These are phyloP conservation scores for Pythium folliculosum DNA, from an alignment of 352 stramenopile species.

Conservation along the genomic window DNA sequence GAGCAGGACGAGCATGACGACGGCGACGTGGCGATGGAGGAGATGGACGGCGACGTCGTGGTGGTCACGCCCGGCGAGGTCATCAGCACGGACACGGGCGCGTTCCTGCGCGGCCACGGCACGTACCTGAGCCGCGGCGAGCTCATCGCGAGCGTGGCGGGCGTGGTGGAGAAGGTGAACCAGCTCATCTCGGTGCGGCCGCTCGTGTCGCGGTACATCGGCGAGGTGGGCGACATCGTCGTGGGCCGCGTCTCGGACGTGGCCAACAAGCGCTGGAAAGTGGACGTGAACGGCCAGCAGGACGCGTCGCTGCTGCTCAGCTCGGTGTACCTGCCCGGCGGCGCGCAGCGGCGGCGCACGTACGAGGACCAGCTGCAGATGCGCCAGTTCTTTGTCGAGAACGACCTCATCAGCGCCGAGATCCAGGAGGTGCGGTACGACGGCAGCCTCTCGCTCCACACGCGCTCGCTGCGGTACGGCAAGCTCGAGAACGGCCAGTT, in stretches of 20 bases:
- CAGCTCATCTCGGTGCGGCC: conserved; percentile 95
- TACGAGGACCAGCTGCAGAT: conserved; percentile 98
- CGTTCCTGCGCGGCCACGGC: conserved; percentile 92
- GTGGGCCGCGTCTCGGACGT: conserved; percentile 95
- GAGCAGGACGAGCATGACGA: conserved; percentile 13
- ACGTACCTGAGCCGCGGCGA: conserved; percentile 92
- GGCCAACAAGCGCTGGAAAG: conserved; percentile 93
- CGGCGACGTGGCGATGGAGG: conserved; percentile 32
- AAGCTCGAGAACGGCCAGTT: conserved; percentile 96
- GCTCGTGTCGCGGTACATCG: conserved; percentile 90
- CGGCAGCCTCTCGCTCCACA: conserved; percentile 94
- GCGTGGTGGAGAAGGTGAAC: conserved; percentile 96
- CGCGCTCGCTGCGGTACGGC: conserved; percentile 93
- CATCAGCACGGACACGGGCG: conserved; percentile 74
- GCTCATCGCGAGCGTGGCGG: conserved; percentile 92
- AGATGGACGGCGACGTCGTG: conserved; percentile 48
- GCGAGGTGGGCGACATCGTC: conserved; percentile 96
- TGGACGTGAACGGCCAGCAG: conserved; percentile 90
- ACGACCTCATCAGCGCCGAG: conserved; percentile 95
- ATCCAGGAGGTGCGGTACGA: conserved; percentile 90
- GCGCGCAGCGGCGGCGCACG: conserved; percentile 95
- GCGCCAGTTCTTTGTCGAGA: conserved; percentile 93
- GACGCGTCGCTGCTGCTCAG: conserved; percentile 91
- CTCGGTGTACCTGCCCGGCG: conserved; percentile 94
- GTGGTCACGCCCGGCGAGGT: conserved; percentile 77